Evolutionary conservation across 306 rosid species (phyloP), one percentile per base, ranked within the genome.

Genomic region (Medicago lupulina): DNA sequence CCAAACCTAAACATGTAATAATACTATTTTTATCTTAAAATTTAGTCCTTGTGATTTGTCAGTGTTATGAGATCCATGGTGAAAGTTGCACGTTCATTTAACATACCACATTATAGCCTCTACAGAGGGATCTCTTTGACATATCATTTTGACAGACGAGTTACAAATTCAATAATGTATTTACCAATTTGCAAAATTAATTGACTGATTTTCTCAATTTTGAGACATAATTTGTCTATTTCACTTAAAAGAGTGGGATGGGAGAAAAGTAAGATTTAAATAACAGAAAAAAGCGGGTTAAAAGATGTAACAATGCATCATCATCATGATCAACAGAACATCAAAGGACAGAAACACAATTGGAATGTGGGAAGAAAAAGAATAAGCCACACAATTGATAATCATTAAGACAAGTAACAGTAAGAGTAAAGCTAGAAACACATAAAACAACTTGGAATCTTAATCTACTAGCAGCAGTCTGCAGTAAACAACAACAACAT

Each of bases 371-470:
- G 11, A 36, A 57, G 31, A n/a, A 63, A 70, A 79, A 47, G 71
- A 75, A 75, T 75, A 57, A 17, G 51, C 28, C 70, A 75, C 47
- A 68, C 68, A 55, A 57, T 62, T 50, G 68, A 60, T 55, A 80
- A 72, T 19, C 60, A 23, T 7, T 17, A 51, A 74, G 28, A 57
- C 36, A 17, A 76, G 40, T n/a, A n/a, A 17, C 55, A 43, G 1
- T 43, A 67, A 67, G 41, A 71, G 34, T 31, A 70, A 40, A 49
- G 54, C 47, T 51, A 72, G 59, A 76, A 40, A 18, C 47, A 70
- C n/a, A 73, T 23, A 5, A 71, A 44, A 25, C 19, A 80, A 84
- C 67, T 59, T 80, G 44, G 17, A 71, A 60, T 44, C 16, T 46
- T 67, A 58, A 72, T 57, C 61, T 53, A 58, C 75, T 70, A 70